phyloP scores from a whole-genome alignment of 768 basidiomycete genomes.

The Neoboletus brunneissimus region DNA sequence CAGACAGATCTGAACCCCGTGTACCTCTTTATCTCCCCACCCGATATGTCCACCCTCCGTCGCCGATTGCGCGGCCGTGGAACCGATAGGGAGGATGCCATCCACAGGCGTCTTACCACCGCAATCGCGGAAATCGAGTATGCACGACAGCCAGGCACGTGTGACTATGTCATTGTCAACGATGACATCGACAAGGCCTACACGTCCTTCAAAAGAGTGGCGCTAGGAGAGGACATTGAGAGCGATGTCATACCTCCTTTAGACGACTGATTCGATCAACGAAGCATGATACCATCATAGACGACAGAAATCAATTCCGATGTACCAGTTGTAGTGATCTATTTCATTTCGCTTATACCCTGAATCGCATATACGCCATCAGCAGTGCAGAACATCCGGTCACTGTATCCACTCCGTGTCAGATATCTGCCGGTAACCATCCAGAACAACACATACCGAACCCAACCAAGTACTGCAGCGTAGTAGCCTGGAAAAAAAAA shows the following conservation, averaged over 20 bases:
- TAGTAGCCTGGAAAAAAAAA: constrained; percentile 81
- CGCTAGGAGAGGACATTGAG: constrained; percentile 60
- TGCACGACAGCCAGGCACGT: constrained; percentile 69
- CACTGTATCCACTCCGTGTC: constrained; percentile 41
- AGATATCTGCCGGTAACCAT: constrained; percentile 1
- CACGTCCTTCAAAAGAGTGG: constrained; percentile 67
- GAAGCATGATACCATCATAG: constrained; percentile 3
- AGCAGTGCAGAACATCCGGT: constrained; percentile 83
- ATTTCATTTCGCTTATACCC: neutral
- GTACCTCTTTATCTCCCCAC: constrained; percentile 91
- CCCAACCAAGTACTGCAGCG: constrained; percentile 83
- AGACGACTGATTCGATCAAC: constrained; percentile 42
- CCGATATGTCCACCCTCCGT: constrained; percentile 68
- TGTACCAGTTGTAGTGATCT: neutral
- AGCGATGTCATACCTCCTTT: constrained; percentile 68
- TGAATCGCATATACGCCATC: constrained; percentile 83
- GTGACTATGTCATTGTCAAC: constrained; percentile 87
- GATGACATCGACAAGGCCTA: constrained; percentile 87
- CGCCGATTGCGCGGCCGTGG: constrained; percentile 73
- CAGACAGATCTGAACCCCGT: constrained; percentile 76
- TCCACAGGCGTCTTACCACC: constrained; percentile 72
- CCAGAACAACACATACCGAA: constrained; percentile 54
- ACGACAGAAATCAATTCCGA: neutral
- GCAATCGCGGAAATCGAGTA: constrained; percentile 81
- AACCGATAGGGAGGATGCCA: constrained; percentile 74